phyloP scores from a whole-genome alignment of 805 yeast genomes.

The Dipodascus albidus region DNA sequence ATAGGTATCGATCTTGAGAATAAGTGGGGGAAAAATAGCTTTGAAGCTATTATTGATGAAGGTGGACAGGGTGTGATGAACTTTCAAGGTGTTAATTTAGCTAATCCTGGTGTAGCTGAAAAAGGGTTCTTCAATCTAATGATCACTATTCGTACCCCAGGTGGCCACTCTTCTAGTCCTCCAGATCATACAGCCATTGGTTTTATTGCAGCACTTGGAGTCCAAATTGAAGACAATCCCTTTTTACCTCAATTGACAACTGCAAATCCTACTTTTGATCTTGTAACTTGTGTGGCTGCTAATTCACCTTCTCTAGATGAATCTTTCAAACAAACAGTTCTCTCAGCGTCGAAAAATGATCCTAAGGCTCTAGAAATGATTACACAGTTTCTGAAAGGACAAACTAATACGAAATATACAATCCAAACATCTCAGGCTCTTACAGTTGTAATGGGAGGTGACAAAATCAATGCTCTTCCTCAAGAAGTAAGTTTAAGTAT shows the following conservation, averaged over 20 bases:
- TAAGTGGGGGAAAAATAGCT: constrained; percentile 47
- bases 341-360: constrained; percentile 1
- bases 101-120: constrained; percentile 48
- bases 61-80: constrained; percentile 35
- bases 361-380: constrained; percentile 7
- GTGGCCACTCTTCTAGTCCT: constrained; percentile 77
- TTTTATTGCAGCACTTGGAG: constrained; percentile 47
- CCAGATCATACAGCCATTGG: constrained; percentile 79
- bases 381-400: constrained; percentile 4
- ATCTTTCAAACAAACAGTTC: neutral
- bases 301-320: neutral
- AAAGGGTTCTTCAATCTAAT: constrained; percentile 45
- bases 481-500: constrained; percentile 43
- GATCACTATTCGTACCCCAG: constrained; percentile 45
- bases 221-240: constrained; percentile 45
- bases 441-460: constrained; percentile 60
- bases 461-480: constrained; percentile 68
- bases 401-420: constrained; percentile 12
- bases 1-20: constrained; percentile 37
- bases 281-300: constrained; percentile 8
- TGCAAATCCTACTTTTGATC: constrained; percentile 47
- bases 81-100: constrained; percentile 36
- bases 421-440: constrained; percentile 57
- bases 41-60: constrained; percentile 64
- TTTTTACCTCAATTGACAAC: constrained; percentile 35